Base-by-base conservation (phyloP, 1,284 basidiomycete species). In the Earliella scabrosa region DNA sequence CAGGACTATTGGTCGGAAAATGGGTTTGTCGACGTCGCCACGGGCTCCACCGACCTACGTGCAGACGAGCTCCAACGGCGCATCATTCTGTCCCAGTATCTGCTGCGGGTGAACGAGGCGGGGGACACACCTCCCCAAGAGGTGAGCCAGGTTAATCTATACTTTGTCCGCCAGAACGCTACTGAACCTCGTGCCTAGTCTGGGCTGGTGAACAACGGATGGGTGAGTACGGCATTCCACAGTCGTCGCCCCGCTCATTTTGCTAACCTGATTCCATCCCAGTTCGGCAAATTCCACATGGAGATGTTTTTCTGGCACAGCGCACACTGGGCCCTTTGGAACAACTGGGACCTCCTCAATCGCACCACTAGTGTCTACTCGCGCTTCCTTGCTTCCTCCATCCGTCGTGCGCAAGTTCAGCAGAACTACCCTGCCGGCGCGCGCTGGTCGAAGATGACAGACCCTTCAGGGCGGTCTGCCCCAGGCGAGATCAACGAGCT, bases 401-500 rank as follows among this genome's bases (percentile, higher is more conserved):
- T 83, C 38, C 48, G 66, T 7, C 77, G 82, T 5, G 73, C 74
- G 1, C 80, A 80, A 60, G 69, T 76, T 1, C 82, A 83, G 66
- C 76, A 85, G 68, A 77, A 77, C 49, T 85, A 76, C 71, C 54
- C 70, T 4, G 65, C 73, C 1, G 83, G 83, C 18, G 83, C 83
- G n/a, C 77, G 84, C n/a, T 85, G 82, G 83, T 77, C 80, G 2
- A 85, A 86, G 65, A 85, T 85, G 83, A 83, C 82, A 6, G 82
- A 85, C 60, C 83, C 83, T 0, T 74, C 77, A 0, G 83, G 83
- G 1, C 78, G 83, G 14, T 82, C 80, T 5, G 73, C 82, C 0
- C 83, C 82, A 0, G 83, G 83, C 1, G 74, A 84, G 61, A 85
- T 86, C 59, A 86, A 86, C 72, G 82, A 84, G 61, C 75, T 86